These are phyloP conservation scores for Diplodia intermedia DNA, from an alignment of 2,329 filamentous ascomycete genomes.

Conservation along the genomic window DNA sequence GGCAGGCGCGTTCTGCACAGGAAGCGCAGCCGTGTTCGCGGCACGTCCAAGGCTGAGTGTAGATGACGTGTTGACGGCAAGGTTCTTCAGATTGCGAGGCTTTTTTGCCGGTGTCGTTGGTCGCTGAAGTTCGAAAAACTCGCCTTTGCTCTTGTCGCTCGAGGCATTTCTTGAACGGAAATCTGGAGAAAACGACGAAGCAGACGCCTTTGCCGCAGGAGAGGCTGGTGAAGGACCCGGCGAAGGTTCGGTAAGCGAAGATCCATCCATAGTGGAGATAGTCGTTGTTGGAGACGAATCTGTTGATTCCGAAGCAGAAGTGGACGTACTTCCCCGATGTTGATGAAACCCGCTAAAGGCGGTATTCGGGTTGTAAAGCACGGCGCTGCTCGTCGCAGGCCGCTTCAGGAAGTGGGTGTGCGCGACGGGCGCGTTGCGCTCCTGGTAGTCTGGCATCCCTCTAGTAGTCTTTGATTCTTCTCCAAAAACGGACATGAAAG, in stretches of 20 bases:
- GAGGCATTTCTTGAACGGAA: constrained; percentile 49
- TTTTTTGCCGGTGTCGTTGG: constrained; percentile 66
- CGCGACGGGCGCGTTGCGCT: constrained; percentile 35
- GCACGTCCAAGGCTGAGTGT: constrained; percentile 54
- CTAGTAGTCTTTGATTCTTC: constrained; percentile 59
- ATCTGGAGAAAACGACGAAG: constrained; percentile 71
- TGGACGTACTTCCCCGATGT: constrained; percentile 79
- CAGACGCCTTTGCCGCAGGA: constrained; percentile 74
- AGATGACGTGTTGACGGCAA: constrained; percentile 74
- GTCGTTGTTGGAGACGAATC: constrained; percentile 96
- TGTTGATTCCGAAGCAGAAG: constrained; percentile 79
- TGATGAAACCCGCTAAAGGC: constrained; percentile 63
- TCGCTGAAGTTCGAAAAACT: constrained; percentile 61
- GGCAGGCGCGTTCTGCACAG: constrained; percentile 51
- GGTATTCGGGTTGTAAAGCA: constrained; percentile 39
- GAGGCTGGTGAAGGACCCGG: constrained; percentile 94
- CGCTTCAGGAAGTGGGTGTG: constrained; percentile 45
- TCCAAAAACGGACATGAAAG: constrained; percentile 78
- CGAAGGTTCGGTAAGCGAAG: constrained; percentile 86
- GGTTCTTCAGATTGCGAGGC: constrained; percentile 81
- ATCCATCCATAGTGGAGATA: constrained; percentile 89
- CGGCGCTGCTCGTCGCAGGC: constrained; percentile 46
- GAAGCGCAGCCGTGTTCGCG: constrained; percentile 61
- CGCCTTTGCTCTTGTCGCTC: constrained; percentile 34
- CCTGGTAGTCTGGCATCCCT: constrained; percentile 57